A percentile compares a stretch with the other conserved stretches of the same genome.
Conservation (phyloP, 805 yeast species). For the Torulaspora quercuum region DNA sequence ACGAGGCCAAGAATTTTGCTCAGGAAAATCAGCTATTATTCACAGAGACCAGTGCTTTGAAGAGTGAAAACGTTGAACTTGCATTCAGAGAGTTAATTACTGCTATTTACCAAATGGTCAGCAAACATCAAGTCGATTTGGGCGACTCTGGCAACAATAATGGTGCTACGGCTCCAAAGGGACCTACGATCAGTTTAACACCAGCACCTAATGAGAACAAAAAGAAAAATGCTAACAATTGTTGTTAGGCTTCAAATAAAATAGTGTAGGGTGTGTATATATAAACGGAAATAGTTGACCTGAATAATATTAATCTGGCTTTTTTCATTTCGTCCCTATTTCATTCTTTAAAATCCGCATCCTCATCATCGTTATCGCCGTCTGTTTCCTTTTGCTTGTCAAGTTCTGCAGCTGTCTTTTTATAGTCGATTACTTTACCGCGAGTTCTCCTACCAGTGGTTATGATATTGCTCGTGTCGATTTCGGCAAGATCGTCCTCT, state of each 20-base stretch:
- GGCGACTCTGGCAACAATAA: slow-evolving; percentile 53
- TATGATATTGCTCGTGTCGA: slow-evolving; percentile 79
- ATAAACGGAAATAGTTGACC: no score
- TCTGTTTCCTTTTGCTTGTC: slow-evolving; percentile 48
- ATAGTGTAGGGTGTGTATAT: slow-evolving; percentile 1
- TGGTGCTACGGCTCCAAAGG: slow-evolving; percentile 61
- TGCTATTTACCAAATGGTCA: slow-evolving; percentile 90
- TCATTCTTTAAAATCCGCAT: slow-evolving; percentile 27
- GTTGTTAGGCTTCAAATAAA: slow-evolving; percentile 53
- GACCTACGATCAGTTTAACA: slow-evolving; percentile 88
- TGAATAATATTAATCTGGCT: no score
- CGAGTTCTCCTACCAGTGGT: slow-evolving; percentile 86
- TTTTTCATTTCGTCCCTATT: neutral
- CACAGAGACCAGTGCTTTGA: slow-evolving; percentile 93
- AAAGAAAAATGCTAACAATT: slow-evolving; percentile 46
- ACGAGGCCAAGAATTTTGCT: slow-evolving; percentile 93
- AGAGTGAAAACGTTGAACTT: slow-evolving; percentile 89
- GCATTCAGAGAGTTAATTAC: slow-evolving; percentile 92
- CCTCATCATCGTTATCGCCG: slow-evolving; percentile 42
- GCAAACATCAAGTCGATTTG: slow-evolving; percentile 87
- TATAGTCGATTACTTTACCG: slow-evolving; percentile 81
- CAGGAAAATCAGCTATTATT: slow-evolving; percentile 87
- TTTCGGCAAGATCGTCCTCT: slow-evolving; percentile 76
- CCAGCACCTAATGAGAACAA: slow-evolving; percentile 87
- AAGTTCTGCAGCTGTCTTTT: slow-evolving; percentile 72